Percentiles rank a stretch among this genome's conserved stretches.
Conservation (phyloP, 2,329 filamentous ascomycete genomes). For the Parafenestella ontariensis region DNA sequence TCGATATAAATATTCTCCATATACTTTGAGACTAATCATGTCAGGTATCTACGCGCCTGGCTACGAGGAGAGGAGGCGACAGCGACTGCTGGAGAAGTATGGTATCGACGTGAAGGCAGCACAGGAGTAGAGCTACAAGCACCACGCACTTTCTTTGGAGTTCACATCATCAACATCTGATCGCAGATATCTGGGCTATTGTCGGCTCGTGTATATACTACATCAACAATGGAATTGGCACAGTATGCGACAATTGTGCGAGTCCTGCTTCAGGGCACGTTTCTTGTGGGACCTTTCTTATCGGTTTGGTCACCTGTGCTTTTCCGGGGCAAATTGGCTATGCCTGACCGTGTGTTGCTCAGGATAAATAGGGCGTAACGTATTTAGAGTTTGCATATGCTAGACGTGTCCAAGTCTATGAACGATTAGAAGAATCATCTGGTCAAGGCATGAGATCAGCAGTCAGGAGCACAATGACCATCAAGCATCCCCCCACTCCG, state of each 20-base stretch:
- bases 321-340: not conserved
- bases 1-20: not conserved
- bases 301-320: not conserved
- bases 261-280: not conserved
- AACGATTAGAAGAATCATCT: not conserved
- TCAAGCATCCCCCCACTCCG: not conserved
- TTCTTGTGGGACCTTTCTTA: not conserved
- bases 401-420: not conserved
- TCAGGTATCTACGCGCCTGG: conserved; percentile 80
- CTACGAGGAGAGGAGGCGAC: conserved; percentile 82
- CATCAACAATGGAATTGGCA: conserved; percentile 7
- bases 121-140: conserved; percentile 28
- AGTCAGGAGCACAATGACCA: not conserved
- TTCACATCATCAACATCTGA: conserved; percentile 24
- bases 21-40: conserved; percentile 18
- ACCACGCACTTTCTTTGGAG: conserved; percentile 26
- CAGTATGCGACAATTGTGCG: not conserved
- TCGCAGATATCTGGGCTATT: conserved; percentile 13
- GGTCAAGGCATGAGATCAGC: not conserved
- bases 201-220: conserved; percentile 27
- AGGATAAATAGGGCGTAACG: not conserved
- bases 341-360: not conserved
- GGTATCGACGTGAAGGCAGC: conserved; percentile 73
- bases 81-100: conserved; percentile 85
- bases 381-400: not conserved